Conservation (phyloP, 2,329 filamentous ascomycete genomes). For the Diaporthe capsici region DNA sequence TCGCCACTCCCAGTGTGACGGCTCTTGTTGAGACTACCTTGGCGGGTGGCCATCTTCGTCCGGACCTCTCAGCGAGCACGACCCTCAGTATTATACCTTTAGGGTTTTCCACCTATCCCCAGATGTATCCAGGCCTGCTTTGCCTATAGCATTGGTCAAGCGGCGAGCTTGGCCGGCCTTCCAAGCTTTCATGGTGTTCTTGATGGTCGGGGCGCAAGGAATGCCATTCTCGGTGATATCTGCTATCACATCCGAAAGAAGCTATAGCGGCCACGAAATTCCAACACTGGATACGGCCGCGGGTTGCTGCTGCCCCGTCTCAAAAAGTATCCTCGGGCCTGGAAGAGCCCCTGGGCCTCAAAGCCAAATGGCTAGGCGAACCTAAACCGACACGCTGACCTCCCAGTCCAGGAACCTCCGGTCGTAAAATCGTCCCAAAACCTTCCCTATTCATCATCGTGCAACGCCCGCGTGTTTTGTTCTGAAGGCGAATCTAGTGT, state of each 20-base stretch:
- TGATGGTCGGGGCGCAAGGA: not conserved
- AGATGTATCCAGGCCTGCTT: not conserved
- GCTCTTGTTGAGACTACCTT: slow-evolving; percentile 16
- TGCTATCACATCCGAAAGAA: slow-evolving; percentile 9
- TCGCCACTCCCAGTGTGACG: slow-evolving; percentile 23
- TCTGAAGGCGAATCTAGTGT: slow-evolving; percentile 12
- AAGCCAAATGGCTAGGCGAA: slow-evolving; percentile 19
- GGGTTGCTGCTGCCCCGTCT: not conserved
- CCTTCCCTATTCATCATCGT: slow-evolving; percentile 9
- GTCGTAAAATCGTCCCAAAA: slow-evolving; percentile 10
- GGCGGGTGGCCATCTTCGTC: slow-evolving; percentile 8
- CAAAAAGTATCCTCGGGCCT: not conserved
- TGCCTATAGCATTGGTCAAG: not conserved
- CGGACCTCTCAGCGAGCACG: slow-evolving; percentile 12
- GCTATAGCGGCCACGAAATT: not conserved
- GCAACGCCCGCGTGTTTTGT: slow-evolving; percentile 11
- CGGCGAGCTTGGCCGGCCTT: slow-evolving; percentile 5
- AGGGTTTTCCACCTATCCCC: slow-evolving; percentile 4
- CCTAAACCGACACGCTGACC: slow-evolving; percentile 27
- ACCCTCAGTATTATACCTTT: not conserved
- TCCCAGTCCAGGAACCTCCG: not conserved
- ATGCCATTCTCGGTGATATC: slow-evolving; percentile 13
- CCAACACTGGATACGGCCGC: not conserved
- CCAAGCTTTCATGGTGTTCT: slow-evolving; percentile 13
- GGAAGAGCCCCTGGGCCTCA: not conserved